These are phyloP conservation scores for Decorospora gaudefroyi DNA, from an alignment of 2,329 filamentous ascomycete genomes.

Conservation along the genomic window DNA sequence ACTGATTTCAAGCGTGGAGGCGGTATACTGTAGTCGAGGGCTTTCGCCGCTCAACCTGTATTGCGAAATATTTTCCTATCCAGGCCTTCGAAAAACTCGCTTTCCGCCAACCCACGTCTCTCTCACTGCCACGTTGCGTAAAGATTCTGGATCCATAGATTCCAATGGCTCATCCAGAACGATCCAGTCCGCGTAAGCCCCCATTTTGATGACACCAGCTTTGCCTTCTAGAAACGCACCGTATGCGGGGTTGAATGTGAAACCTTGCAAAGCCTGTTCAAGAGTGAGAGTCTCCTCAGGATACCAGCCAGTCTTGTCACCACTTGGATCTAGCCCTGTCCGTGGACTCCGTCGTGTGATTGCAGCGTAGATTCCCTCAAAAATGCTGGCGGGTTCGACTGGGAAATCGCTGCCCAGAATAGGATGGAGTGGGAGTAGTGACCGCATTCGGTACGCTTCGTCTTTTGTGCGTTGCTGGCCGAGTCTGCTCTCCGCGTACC, in stretches of 20 bases:
- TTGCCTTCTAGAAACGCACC: conserved; percentile 63
- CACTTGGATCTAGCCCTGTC: conserved; percentile 50
- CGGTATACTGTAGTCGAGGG: neutral
- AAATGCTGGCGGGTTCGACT: conserved; percentile 69
- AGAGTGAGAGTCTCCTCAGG: conserved; percentile 62
- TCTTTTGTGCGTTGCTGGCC: conserved; percentile 58
- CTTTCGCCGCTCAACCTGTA: neutral
- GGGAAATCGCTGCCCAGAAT: conserved; percentile 73
- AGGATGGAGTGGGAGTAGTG: conserved; percentile 59
- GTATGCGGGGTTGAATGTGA: conserved; percentile 63
- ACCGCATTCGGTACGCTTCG: conserved; percentile 70
- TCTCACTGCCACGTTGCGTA: conserved; percentile 60
- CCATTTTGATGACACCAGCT: conserved; percentile 63
- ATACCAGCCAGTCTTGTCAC: conserved; percentile 62
- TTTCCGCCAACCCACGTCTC: conserved; percentile 71
- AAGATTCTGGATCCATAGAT: conserved; percentile 53
- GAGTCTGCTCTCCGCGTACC: conserved; percentile 65
- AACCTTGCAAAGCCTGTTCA: conserved; percentile 64
- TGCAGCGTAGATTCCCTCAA: conserved; percentile 71
- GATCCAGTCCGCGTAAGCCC: conserved; percentile 70
- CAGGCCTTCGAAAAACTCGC: conserved; percentile 42
- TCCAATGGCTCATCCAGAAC: conserved; percentile 66
- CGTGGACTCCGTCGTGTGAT: conserved; percentile 64
- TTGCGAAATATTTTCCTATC: conserved; percentile 13
- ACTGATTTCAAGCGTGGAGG: conserved; percentile 2